These are phyloP conservation scores for Scleroderma bovista DNA, from an alignment of 768 basidiomycete species.

Conservation along the genomic window DNA sequence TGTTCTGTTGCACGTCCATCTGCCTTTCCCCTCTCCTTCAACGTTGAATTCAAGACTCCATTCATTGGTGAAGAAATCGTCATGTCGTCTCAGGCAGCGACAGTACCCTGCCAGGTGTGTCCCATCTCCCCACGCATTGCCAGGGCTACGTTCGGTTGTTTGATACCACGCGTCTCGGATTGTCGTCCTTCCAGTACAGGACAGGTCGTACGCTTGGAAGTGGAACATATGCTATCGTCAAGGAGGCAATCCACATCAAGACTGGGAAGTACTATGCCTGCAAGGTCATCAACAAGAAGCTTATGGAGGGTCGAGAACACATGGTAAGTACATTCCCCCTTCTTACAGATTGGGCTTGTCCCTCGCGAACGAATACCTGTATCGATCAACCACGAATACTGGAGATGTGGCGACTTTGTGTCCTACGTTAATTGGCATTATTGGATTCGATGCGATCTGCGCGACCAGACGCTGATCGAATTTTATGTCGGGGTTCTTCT, in stretches of 20 bases:
- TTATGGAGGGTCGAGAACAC: slow-evolving; percentile 96
- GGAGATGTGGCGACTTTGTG: not conserved
- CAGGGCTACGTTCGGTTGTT: not conserved
- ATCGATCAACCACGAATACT: not conserved
- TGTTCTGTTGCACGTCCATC: slow-evolving; percentile 1
- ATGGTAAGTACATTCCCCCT: slow-evolving; percentile 59
- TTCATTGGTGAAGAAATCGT: slow-evolving; percentile 5
- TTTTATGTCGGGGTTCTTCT: too few species aligned
- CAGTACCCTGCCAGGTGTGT: slow-evolving; percentile 44
- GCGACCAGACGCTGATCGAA: too few species aligned
- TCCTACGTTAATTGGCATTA: not conserved
- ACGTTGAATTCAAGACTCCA: slow-evolving; percentile 12
- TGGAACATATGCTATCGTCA: slow-evolving; percentile 93
- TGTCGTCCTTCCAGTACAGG: slow-evolving; percentile 53
- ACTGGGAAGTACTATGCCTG: slow-evolving; percentile 94
- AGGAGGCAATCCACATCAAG: slow-evolving; percentile 92
- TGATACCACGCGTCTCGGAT: slow-evolving; percentile 4
- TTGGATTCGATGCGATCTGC: too few species aligned
- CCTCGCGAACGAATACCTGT: slow-evolving; percentile 2
- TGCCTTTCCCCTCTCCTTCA: not conserved
- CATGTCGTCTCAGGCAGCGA: slow-evolving; percentile 31
- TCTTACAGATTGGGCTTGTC: not conserved
- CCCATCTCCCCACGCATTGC: too few species aligned
- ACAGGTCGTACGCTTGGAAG: slow-evolving; percentile 86
- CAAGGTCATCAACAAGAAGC: slow-evolving; percentile 99